Conservation (phyloP, 495 filamentous ascomycete species). For the Daldinia bambusicola region DNA sequence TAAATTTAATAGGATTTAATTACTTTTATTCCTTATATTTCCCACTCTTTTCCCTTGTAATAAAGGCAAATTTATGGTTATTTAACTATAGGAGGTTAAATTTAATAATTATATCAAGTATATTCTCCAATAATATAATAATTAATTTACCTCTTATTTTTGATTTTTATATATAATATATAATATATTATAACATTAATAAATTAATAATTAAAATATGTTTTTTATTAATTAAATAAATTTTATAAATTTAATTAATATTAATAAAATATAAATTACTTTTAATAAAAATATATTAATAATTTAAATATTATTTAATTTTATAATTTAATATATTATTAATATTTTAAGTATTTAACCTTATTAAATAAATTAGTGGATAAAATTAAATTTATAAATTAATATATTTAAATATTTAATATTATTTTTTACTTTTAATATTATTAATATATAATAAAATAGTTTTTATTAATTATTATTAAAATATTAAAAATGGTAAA, state of each 20-base stretch:
- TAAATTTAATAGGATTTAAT: no score
- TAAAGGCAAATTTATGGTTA: background rate
- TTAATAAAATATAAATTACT: background rate
- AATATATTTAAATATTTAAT: background rate
- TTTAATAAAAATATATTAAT: background rate
- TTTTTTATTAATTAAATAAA: background rate
- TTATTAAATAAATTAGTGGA: background rate
- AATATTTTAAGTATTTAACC: background rate
- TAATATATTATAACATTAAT: background rate
- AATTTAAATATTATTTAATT: background rate
- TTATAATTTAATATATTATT: no score
- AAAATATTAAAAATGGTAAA: no score
- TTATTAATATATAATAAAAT: background rate
- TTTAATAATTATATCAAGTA: background rate
- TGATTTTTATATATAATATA: background rate
- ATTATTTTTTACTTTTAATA: background rate
- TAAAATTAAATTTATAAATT: background rate
- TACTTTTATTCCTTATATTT: no score
- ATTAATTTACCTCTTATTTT: background rate
- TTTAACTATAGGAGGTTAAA: background rate
- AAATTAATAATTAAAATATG: background rate
- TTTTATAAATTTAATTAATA: background rate
- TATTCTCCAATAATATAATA: background rate
- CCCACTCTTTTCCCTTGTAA: background rate
- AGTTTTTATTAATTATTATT: background rate